These are phyloP conservation scores for Dactylonectria estremocensis DNA, from an alignment of 2,329 filamentous ascomycete genomes.

Conservation along the genomic window DNA sequence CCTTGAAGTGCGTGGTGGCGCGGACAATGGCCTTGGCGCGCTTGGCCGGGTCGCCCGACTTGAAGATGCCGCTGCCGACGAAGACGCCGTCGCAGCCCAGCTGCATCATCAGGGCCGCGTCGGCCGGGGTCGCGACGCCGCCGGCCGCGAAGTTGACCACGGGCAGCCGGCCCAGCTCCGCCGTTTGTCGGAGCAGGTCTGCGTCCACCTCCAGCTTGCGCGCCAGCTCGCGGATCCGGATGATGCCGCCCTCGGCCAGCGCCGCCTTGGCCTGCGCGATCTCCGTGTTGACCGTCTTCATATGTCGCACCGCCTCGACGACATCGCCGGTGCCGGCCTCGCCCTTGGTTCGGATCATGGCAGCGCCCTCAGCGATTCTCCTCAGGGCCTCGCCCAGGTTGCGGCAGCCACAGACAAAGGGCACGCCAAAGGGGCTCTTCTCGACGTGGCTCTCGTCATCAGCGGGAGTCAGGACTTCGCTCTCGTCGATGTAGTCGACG, in stretches of 20 bases:
- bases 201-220: conserved; percentile 86
- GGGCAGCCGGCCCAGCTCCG: conserved; percentile 87
- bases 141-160: conserved; percentile 99
- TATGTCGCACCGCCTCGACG: conserved; percentile 95
- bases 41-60: conserved; percentile 91
- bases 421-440: conserved; percentile 85
- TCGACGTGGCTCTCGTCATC: conserved; percentile 93
- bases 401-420: conserved; percentile 97
- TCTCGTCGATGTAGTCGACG: conserved; percentile 98
- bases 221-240: conserved; percentile 78
- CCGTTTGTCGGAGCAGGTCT: conserved; percentile 86
- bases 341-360: conserved; percentile 99
- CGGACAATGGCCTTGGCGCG: conserved; percentile 95
- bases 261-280: conserved; percentile 86
- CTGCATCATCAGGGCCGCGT: conserved; percentile 98
- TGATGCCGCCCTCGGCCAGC: conserved; percentile 68
- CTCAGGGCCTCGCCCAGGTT: conserved; percentile 94
- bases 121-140: conserved; percentile 98
- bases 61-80: conserved; percentile 97
- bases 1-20: conserved; percentile 91
- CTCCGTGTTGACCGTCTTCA: conserved; percentile 89
- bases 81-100: conserved; percentile 98
- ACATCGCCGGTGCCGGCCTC: conserved; percentile 98
- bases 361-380: conserved; percentile 91
- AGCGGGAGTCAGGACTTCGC: conserved; percentile 95